These are phyloP conservation scores for Opeltia flavorubescens DNA, from an alignment of 495 filamentous ascomycete genomes.

Conservation along the genomic window DNA sequence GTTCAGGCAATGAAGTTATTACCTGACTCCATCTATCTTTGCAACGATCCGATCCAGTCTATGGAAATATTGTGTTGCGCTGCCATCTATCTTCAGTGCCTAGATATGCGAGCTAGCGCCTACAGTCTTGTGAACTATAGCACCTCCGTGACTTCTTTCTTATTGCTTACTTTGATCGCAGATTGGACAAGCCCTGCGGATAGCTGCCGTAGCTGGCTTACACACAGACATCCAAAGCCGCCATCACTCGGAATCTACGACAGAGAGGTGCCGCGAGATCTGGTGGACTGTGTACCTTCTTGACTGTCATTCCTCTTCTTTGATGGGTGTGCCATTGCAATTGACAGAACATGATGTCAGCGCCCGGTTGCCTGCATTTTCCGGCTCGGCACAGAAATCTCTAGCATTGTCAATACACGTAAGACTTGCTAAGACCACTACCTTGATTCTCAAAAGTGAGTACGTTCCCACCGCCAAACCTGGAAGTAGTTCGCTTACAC, in stretches of 20 bases:
- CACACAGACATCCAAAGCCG: constrained; percentile 29
- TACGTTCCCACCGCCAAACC: neutral
- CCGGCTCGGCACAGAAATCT: constrained; percentile 21
- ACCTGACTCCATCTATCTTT: constrained; percentile 23
- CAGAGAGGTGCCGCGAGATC: constrained; percentile 27
- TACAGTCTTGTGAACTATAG: constrained; percentile 23
- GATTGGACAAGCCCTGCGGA: constrained; percentile 31
- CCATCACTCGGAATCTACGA: constrained; percentile 19
- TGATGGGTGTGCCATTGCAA: constrained; percentile 29
- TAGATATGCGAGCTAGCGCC: constrained; percentile 25
- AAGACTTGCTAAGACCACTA: constrained; percentile 27
- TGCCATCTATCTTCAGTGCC: constrained; percentile 27
- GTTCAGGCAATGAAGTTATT: constrained; percentile 27
- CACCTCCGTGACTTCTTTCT: neutral
- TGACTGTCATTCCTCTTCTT: constrained; percentile 30
- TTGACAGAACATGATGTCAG: constrained; percentile 26
- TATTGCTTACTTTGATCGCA: constrained; percentile 6
- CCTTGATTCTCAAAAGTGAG: constrained; percentile 28
- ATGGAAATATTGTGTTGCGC: constrained; percentile 31
- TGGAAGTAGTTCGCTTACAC: neutral
- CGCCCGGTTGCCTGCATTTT: constrained; percentile 22
- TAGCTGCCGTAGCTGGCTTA: constrained; percentile 29
- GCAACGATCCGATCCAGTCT: constrained; percentile 22
- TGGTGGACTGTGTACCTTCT: constrained; percentile 35
- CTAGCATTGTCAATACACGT: constrained; percentile 28